Evolutionary conservation across 495 filamentous ascomycete species (phyloP).

Genomic region (Daldinia concentrica): DNA sequence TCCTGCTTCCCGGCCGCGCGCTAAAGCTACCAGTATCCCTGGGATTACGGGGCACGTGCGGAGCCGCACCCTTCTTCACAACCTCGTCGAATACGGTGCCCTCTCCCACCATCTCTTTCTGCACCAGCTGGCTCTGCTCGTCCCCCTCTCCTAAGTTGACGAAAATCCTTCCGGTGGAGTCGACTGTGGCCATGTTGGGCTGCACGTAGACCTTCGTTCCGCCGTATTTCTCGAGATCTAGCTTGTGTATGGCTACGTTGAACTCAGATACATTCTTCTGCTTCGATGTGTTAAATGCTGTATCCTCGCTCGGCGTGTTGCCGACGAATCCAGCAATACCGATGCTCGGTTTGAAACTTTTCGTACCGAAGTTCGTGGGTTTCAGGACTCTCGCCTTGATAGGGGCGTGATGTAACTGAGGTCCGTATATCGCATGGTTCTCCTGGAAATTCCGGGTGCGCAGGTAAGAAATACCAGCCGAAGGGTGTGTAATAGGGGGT

Average conservation of each 20-base stretch:
- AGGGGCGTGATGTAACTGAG: constrained; percentile 68
- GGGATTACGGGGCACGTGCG: constrained; percentile 11
- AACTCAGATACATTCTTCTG: neutral
- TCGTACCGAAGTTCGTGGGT: constrained; percentile 39
- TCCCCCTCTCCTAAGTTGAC: constrained; percentile 60
- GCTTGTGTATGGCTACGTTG: constrained; percentile 46
- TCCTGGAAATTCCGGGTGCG: constrained; percentile 72
- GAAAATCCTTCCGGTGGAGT: constrained; percentile 67
- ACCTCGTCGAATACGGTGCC: constrained; percentile 41
- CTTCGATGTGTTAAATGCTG: constrained; percentile 41
- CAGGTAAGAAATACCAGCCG: constrained; percentile 86
- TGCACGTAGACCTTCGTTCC: constrained; percentile 74
- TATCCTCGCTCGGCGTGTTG: constrained; percentile 42
- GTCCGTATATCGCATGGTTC: constrained; percentile 87
- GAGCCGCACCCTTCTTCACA: constrained; percentile 12
- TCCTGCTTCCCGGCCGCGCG: neutral
- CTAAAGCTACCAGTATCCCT: neutral
- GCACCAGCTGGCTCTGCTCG: constrained; percentile 58
- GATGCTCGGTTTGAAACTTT: constrained; percentile 43
- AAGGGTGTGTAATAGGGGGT: constrained; percentile 88
- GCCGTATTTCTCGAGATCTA: constrained; percentile 69
- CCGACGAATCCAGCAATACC: constrained; percentile 63
- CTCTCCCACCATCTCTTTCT: constrained; percentile 57
- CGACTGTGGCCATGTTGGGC: constrained; percentile 63
- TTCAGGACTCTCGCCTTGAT: constrained; percentile 75